phyloP scores from a whole-genome alignment of 2,329 filamentous ascomycete genomes.

The Aspergillus terreus region DNA sequence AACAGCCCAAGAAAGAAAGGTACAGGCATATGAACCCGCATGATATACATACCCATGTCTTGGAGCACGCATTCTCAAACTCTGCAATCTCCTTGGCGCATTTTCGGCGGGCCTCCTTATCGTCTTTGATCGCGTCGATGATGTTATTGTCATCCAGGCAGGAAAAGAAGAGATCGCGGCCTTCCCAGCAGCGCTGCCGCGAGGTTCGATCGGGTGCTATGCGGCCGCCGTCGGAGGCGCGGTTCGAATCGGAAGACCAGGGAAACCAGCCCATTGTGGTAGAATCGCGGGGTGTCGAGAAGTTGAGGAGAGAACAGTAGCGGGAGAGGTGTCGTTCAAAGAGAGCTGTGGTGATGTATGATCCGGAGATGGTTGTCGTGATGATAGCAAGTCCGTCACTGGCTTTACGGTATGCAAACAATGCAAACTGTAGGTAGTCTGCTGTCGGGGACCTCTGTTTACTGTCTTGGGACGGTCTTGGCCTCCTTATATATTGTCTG shows the following conservation, averaged over 20 bases:
- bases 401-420: neutral
- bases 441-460: neutral
- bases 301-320: neutral
- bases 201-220: slow-evolving; percentile 82
- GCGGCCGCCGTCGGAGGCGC: slow-evolving; percentile 55
- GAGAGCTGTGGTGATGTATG: too few species aligned
- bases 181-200: slow-evolving; percentile 82
- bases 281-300: neutral
- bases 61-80: slow-evolving; percentile 83
- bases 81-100: slow-evolving; percentile 59
- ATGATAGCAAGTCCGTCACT: neutral
- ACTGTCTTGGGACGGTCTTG: neutral
- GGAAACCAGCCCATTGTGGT: slow-evolving; percentile 53
- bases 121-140: slow-evolving; percentile 65
- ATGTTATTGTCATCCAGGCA: slow-evolving; percentile 83
- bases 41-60: slow-evolving; percentile 71
- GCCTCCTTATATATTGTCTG: neutral
- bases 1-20: neutral
- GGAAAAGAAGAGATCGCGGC: slow-evolving; percentile 79
- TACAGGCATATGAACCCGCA: neutral
- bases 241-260: slow-evolving; percentile 42
- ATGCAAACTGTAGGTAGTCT: neutral
- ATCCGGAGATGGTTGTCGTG: neutral
- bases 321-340: neutral
- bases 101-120: slow-evolving; percentile 53